Evolutionary conservation across 2,329 filamentous ascomycete genomes (phyloP).

Genomic region (Aspergillus pseudoglaucus): DNA sequence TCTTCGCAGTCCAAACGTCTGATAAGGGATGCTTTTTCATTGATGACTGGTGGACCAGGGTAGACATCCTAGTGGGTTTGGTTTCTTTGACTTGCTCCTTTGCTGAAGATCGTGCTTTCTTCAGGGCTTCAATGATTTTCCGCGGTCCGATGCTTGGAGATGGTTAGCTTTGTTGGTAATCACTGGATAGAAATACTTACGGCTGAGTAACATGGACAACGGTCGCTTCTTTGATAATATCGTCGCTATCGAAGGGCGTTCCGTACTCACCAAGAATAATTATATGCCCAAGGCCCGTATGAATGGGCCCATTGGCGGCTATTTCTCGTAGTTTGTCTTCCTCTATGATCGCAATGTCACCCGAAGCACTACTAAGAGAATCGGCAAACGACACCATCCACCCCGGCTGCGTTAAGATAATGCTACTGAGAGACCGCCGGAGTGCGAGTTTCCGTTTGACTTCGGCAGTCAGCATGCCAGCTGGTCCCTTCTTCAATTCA

Average conservation of each 20-base stretch:
- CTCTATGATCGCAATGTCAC: constrained; percentile 24
- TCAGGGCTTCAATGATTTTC: constrained; percentile 17
- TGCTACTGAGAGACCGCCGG: constrained; percentile 18
- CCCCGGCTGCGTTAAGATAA: constrained; percentile 15
- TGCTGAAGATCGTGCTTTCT: constrained; percentile 2
- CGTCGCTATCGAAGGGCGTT: not conserved
- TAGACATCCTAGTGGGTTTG: not conserved
- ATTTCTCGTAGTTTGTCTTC: constrained; percentile 16
- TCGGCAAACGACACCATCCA: constrained; percentile 22
- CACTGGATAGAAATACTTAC: constrained; percentile 10
- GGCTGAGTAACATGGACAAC: constrained; percentile 21
- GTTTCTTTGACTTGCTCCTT: not conserved
- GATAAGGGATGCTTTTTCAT: constrained; percentile 3
- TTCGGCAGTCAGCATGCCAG: constrained; percentile 18
- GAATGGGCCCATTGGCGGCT: constrained; percentile 3
- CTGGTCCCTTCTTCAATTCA: constrained; percentile 14
- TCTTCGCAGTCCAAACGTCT: constrained; percentile 4
- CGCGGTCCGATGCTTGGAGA: constrained; percentile 20
- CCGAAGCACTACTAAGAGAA: constrained; percentile 12
- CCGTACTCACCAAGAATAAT: constrained; percentile 16
- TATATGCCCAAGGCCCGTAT: constrained; percentile 12
- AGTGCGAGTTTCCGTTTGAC: constrained; percentile 24
- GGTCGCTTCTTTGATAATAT: constrained; percentile 10
- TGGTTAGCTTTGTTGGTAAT: constrained; percentile 7
- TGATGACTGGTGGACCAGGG: not conserved